Conservation (phyloP, 1,284 basidiomycete genomes). For the Cutaneotrichosporon sp. region DNA sequence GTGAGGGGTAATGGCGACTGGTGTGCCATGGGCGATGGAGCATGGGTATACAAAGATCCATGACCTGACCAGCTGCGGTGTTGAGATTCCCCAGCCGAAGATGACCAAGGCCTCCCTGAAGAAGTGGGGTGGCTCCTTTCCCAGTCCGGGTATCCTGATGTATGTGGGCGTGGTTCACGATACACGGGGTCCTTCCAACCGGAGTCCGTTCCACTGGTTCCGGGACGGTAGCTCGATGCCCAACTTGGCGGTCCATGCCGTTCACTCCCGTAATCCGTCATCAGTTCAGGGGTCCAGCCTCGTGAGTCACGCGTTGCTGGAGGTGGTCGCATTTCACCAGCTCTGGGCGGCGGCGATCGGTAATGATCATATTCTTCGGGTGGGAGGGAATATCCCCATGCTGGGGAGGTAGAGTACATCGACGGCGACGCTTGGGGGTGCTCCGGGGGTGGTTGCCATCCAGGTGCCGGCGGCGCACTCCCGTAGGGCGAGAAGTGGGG, state of each 20-base stretch:
- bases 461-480: neutral
- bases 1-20: slow-evolving; percentile 6
- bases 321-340: neutral
- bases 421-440: neutral
- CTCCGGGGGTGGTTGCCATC: neutral
- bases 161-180: slow-evolving; percentile 4
- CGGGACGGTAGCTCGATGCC: neutral
- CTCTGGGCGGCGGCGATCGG: neutral
- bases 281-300: slow-evolving; percentile 9
- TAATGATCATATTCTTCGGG: slow-evolving; percentile 1
- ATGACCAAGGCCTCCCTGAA: slow-evolving; percentile 8
- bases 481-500: neutral
- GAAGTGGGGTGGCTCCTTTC: neutral
- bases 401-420: neutral
- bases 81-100: slow-evolving; percentile 4
- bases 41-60: slow-evolving; percentile 10
- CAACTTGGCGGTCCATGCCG: neutral
- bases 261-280: neutral
- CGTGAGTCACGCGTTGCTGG: neutral
- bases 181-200: slow-evolving; percentile 7
- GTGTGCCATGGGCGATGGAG: slow-evolving; percentile 4
- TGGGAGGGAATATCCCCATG: neutral
- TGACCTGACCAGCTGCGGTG: neutral
- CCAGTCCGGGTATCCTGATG: slow-evolving; percentile 9
- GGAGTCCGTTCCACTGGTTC: neutral